Percentiles rank a stretch among this genome's conserved stretches.
These are phyloP conservation scores for Nymphaea colorata DNA, from an alignment of 164 flowering plant genomes.

Conservation along the genomic window DNA sequence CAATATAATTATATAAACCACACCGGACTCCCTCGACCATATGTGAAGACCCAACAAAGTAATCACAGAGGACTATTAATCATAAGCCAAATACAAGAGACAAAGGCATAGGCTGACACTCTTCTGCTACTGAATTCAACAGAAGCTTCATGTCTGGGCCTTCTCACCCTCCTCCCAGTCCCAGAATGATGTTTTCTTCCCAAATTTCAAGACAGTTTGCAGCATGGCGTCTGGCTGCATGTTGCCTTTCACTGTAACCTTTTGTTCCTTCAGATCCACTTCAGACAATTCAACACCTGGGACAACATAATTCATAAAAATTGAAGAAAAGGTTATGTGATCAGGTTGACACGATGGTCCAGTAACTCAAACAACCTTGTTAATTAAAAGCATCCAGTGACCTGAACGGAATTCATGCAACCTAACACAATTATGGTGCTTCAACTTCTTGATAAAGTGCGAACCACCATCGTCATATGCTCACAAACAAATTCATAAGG, in stretches of 20 bases:
- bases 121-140: not conserved
- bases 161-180: constrained; percentile 66
- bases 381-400: too few species aligned
- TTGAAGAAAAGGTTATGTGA: too few species aligned
- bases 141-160: constrained; percentile 1
- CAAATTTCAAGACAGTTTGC: constrained; percentile 82
- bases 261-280: constrained; percentile 69
- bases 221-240: constrained; percentile 74
- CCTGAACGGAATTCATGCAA: too few species aligned
- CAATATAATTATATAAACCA: too few species aligned
- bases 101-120: not conserved
- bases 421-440: too few species aligned
- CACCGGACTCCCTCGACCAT: too few species aligned
- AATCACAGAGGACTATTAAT: not conserved
- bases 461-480: too few species aligned
- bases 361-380: too few species aligned
- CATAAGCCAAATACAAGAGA: not conserved
- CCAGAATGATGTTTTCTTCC: constrained; percentile 85
- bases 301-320: not conserved
- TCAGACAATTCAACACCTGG: constrained; percentile 80
- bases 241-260: constrained; percentile 80
- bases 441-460: too few species aligned
- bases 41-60: not conserved
- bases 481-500: too few species aligned
- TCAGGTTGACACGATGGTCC: too few species aligned